Conservation (phyloP, 2,329 filamentous ascomycete species). For the Exophiala spinifera region DNA sequence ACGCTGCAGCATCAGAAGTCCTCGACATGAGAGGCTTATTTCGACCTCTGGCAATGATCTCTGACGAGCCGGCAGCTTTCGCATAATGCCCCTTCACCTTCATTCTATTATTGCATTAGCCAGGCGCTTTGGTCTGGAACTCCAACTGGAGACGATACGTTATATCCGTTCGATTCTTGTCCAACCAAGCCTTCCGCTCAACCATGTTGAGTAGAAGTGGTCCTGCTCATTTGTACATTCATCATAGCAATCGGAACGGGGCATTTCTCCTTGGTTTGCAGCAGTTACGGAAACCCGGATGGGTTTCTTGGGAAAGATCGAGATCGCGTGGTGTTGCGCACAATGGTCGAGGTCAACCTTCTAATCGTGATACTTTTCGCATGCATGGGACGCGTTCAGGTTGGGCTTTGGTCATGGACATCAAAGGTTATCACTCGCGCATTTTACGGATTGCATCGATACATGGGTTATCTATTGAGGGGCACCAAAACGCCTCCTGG, state of each 20-base stretch:
- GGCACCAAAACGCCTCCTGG: background rate
- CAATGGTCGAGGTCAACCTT: background rate
- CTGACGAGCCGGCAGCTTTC: conserved; percentile 1
- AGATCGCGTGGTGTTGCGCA: background rate
- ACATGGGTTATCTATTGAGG: background rate
- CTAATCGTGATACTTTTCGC: background rate
- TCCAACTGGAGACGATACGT: background rate
- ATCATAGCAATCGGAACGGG: background rate
- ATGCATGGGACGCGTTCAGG: conserved; percentile 2
- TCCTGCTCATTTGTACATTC: background rate
- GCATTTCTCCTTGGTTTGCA: background rate
- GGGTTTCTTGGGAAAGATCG: background rate
- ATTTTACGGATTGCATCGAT: conserved; percentile 6
- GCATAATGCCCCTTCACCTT: background rate
- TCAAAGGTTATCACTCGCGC: background rate
- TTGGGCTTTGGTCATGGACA: background rate
- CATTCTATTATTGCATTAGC: background rate
- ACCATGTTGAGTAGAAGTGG: background rate
- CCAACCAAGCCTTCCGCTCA: background rate
- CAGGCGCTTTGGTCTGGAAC: background rate
- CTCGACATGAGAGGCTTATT: conserved; percentile 71
- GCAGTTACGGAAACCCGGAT: background rate
- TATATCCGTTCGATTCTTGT: background rate
- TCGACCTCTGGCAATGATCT: conserved; percentile 48
- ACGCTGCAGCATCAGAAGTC: conserved; percentile 61